Evolutionary conservation across 2,329 filamentous ascomycete species (phyloP), one percentile per base, ranked within the genome.

Genomic region (Dothidotthia symphoricarpi): DNA sequence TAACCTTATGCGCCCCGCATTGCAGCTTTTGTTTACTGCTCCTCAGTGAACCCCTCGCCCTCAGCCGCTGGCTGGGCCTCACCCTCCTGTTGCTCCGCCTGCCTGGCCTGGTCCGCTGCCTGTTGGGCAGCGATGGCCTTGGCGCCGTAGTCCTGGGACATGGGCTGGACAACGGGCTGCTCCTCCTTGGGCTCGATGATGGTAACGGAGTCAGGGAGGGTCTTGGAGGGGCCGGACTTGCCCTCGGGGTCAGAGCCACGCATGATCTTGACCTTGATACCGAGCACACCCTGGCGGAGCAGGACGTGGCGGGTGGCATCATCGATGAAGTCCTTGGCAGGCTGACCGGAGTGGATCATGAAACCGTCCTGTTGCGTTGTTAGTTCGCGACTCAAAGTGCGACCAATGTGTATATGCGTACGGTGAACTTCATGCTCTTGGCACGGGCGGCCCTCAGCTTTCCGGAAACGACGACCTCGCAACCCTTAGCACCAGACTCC

Each of bases 181-280:
- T 98, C 93, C 78, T 98, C 93, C 88, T 98, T 98, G 76, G 93
- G 94, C 81, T 98, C 93, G 75, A 97, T 95, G 77, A 98, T 93
- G 73, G 91, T 97, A 74, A 98, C 93, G 72, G 89, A 88, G 75
- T 98, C 93, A 63, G 93, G 93, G 57, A 98, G 88, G 60, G 89
- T 84, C 84, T 97, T 96, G 77, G 90, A 88, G 66, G 91, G 90
- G 62, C 93, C 89, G 67, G 88, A 83, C 85, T 98, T 98, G 84
- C 93, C 93, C 78, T 97, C 89, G 73, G 93, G 93, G 80, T 98
- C 93, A 64, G 88, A 93, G 71, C 93, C 93, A 74, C 94, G 90
- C 93, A 98, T 98, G 80, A 98, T 98, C 90, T 98, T 98, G 76
- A 98, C 93, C 85, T 98, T 98, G 81, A 98, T 98, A 79, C 93